A percentile compares a stretch with the other conserved stretches of the same genome.
Evolutionary conservation across 2,329 filamentous ascomycete species (phyloP).

Genomic region (Aureobasidium vineae): DNA sequence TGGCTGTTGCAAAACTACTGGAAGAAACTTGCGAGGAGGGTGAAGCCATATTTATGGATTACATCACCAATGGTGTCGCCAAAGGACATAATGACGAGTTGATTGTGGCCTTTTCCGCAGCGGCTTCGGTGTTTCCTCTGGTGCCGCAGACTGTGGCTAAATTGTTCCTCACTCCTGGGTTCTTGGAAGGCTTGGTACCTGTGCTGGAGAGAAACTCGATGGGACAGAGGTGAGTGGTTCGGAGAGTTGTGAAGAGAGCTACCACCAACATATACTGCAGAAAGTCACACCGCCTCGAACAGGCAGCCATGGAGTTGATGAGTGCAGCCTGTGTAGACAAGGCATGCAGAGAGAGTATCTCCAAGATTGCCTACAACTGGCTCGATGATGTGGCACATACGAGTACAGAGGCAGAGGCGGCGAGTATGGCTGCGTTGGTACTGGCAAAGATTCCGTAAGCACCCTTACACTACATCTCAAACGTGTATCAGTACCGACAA

Average conservation of each 20-base stretch:
- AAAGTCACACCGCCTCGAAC: constrained; percentile 83
- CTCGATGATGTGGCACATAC: constrained; percentile 78
- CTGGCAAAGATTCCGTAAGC: constrained; percentile 52
- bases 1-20: constrained; percentile 80
- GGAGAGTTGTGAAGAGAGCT: neutral
- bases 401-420: constrained; percentile 58
- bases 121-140: constrained; percentile 82
- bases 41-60: constrained; percentile 61
- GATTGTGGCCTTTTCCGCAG: constrained; percentile 90
- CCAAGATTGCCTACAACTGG: constrained; percentile 83
- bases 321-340: constrained; percentile 88
- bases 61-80: constrained; percentile 69
- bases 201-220: constrained; percentile 64
- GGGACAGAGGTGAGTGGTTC: constrained; percentile 35
- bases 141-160: constrained; percentile 70
- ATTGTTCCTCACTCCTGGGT: constrained; percentile 85
- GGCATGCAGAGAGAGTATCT: constrained; percentile 76
- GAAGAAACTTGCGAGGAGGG: constrained; percentile 72
- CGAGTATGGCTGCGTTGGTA: constrained; percentile 54
- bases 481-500: neutral
- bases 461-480: too few relatives aligned
- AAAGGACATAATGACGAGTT: constrained; percentile 82
- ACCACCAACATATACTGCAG: constrained; percentile 48
- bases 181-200: constrained; percentile 72
- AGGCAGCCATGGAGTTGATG: constrained; percentile 81